Base-by-base conservation (phyloP, 106 monocot species). In the Allium sativum region DNA sequence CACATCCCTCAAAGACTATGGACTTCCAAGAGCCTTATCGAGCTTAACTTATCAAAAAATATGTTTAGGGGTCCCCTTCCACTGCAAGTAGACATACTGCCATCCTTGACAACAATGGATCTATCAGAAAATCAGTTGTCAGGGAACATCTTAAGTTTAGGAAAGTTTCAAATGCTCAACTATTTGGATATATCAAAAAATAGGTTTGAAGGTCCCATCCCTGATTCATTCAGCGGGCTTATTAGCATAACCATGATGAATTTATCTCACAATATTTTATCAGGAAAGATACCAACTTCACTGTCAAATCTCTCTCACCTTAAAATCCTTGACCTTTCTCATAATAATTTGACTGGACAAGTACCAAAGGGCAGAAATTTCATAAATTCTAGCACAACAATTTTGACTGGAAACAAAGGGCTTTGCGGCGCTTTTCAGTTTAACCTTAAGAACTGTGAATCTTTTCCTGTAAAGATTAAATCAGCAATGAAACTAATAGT, bases 221-320 rank as follows among this genome's bases (percentile, higher is more conserved):
- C 71, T 22, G 14, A 54, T 21, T 8, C 52, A 52, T 52, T 52
- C 17, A 17, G 12, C 17, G 52, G 52, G 12, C 17, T 52, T 12
- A 52, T 52, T 17, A 52, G 52, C 17, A 55, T 63, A 20, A 7
- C 57, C 43, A 41, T 41, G 18, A 12, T 70, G 42, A 59, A 70
- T 19, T 61, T 70, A 12, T 70, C 70, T 15, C 8, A 14, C 16
- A 61, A 70, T 70, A 40, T 22, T 9, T 21, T 70, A 7, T 70
- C 70, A 1, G 70, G 70, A 16, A 14, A 21, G 20, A 70, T 62
- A 8, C 70, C 70, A 57, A 56, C 56, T 10, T 68, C 68, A 21
- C 48, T 57, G 18, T 12, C 53, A 6, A 54, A 54, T 54, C n/a
- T 54, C 12, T 16, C 8, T 6, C 5, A 54, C 5, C 53, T 54